Evolutionary conservation across 2,329 filamentous ascomycete genomes (phyloP).

Genomic region (Chrysosporium keratinophilum): DNA sequence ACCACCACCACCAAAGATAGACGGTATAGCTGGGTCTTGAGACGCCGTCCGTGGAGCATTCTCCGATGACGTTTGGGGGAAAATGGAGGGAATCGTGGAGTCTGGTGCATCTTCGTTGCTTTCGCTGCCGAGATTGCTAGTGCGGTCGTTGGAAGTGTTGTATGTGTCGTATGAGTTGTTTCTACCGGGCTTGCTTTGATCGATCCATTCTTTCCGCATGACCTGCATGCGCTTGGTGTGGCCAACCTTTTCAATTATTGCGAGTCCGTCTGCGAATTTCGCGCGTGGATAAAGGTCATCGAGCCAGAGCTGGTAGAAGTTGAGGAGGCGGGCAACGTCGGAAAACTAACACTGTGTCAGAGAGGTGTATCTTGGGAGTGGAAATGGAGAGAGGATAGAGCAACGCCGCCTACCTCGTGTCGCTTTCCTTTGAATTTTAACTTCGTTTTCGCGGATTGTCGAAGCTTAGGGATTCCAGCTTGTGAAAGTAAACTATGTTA

Average conservation of each 20-base stretch:
- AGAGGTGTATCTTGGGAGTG: neutral
- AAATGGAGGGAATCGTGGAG: neutral
- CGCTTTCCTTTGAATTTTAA: conserved; percentile 85
- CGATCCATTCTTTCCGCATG: conserved; percentile 72
- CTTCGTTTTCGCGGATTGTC: conserved; percentile 55
- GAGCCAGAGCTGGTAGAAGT: conserved; percentile 92
- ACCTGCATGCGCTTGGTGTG: conserved; percentile 69
- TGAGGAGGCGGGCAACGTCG: conserved; percentile 69
- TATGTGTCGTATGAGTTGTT: neutral
- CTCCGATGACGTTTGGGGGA: neutral
- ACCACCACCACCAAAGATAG: conserved; percentile 11
- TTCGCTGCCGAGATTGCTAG: neutral
- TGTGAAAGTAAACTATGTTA: conserved; percentile 63
- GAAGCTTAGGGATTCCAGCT: conserved; percentile 72
- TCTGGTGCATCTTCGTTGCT: neutral
- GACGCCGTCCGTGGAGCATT: neutral
- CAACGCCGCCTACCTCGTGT: conserved; percentile 73
- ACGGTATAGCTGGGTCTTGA: conserved; percentile 3
- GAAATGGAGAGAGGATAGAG: neutral
- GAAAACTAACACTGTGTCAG: conserved; percentile 51
- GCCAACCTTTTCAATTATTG: conserved; percentile 86
- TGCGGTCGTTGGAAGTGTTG: neutral
- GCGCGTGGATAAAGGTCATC: conserved; percentile 93
- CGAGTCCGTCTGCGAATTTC: conserved; percentile 78
- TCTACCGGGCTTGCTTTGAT: conserved; percentile 46